Conservation (phyloP, 495 filamentous ascomycete genomes). For the Hapsidospora chrysogenum region DNA sequence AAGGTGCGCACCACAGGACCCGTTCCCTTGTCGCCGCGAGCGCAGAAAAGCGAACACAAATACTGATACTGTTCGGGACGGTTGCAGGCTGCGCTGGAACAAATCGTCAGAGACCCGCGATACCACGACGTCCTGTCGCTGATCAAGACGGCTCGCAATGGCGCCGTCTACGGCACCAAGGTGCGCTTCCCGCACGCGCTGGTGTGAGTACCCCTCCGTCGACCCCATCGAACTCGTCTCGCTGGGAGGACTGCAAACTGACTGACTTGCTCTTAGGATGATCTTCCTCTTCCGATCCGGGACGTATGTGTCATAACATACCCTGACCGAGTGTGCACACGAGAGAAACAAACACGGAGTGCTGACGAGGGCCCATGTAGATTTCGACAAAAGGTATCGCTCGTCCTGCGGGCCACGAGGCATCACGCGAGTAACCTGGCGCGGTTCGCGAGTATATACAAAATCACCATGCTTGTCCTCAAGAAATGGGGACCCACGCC, state of each 20-base stretch:
- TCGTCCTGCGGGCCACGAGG: slow-evolving; percentile 72
- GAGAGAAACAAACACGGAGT: background rate
- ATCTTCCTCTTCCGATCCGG: slow-evolving; percentile 86
- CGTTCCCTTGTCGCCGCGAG: background rate
- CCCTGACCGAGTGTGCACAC: background rate
- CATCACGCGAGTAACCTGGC: slow-evolving; percentile 86
- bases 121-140: slow-evolving; percentile 71
- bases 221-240: background rate
- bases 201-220: slow-evolving; percentile 41
- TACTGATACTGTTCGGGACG: background rate
- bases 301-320: slow-evolving; percentile 32
- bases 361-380: slow-evolving; percentile 18
- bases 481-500: slow-evolving; percentile 43
- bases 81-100: slow-evolving; percentile 35
- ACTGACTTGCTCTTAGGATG: slow-evolving; percentile 40
- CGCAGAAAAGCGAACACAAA: background rate
- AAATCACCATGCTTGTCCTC: slow-evolving; percentile 55
- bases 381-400: slow-evolving; percentile 56
- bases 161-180: slow-evolving; percentile 91
- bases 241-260: slow-evolving; percentile 24
- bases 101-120: slow-evolving; percentile 61
- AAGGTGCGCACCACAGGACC: background rate
- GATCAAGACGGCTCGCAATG: slow-evolving; percentile 87
- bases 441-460: slow-evolving; percentile 81
- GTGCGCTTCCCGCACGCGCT: slow-evolving; percentile 96